Percentiles rank a stretch among this genome's conserved stretches.
phyloP scores from a whole-genome alignment of 2,329 filamentous ascomycete genomes.

The Fusarium miscanthi region DNA sequence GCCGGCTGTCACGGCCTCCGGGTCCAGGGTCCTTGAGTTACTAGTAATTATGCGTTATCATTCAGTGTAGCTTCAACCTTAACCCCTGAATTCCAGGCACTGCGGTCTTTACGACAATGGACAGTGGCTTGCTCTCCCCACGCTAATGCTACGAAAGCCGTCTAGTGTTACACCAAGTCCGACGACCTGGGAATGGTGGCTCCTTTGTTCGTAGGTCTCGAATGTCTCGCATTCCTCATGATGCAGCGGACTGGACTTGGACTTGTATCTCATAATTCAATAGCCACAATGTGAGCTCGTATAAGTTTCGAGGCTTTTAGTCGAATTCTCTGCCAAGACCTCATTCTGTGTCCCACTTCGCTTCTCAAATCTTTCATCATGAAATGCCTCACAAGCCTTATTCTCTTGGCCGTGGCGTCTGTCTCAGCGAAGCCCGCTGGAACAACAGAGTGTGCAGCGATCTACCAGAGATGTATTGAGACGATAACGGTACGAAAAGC shows the following conservation, averaged over 20 bases:
- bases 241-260: neutral
- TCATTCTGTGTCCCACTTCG: neutral
- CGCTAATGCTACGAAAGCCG: neutral
- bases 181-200: slow-evolving; percentile 20
- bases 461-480: slow-evolving; percentile 13
- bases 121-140: neutral
- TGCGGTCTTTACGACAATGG: neutral
- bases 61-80: neutral
- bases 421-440: neutral
- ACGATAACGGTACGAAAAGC: neutral
- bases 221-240: slow-evolving; percentile 18
- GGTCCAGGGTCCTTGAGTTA: neutral
- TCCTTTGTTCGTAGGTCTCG: neutral
- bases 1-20: neutral
- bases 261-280: neutral
- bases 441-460: neutral
- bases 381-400: neutral
- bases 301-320: neutral
- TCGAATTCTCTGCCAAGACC: neutral
- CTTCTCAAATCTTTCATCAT: neutral
- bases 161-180: neutral
- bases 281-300: neutral
- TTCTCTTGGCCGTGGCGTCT: neutral
- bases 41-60: neutral
- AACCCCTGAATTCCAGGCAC: neutral